phyloP scores from a whole-genome alignment of 208 protist species.

The Entamoeba histolytica region DNA sequence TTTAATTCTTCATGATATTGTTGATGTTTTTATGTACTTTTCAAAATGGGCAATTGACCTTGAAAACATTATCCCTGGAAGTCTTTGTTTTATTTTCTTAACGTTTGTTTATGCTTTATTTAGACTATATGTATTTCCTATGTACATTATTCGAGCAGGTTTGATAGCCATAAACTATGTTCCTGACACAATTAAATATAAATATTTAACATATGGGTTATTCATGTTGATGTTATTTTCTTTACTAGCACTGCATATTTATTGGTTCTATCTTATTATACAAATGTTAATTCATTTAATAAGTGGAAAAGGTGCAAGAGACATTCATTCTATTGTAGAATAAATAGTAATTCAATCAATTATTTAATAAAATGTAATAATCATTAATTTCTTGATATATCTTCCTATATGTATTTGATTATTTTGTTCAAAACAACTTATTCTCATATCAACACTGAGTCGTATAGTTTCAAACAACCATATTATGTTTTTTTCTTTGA shows the following conservation, averaged over 20 bases:
- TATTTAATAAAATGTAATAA: not conserved
- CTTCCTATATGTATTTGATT: not conserved
- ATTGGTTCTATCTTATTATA: not conserved
- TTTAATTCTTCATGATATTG: not conserved
- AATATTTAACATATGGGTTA: not conserved
- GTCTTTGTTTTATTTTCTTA: not conserved
- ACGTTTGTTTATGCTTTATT: not conserved
- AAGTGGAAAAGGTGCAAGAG: not conserved
- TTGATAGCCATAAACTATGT: not conserved
- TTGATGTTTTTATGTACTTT: not conserved
- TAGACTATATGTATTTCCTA: not conserved
- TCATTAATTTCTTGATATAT: not conserved
- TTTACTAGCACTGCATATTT: not conserved
- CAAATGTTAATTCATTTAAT: not conserved
- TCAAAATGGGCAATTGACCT: not conserved
- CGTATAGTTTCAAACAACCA: not conserved
- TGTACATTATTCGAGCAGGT: not conserved
- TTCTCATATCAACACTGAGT: not conserved
- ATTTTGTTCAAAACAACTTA: not conserved
- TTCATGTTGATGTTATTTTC: not conserved
- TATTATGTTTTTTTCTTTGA: not conserved
- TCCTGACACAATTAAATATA: not conserved
- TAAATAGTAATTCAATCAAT: not conserved
- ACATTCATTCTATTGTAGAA: not conserved
- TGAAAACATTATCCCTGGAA: not conserved